Evolutionary conservation across 306 rosid species (phyloP).

Genomic region (Luffa aegyptiaca): DNA sequence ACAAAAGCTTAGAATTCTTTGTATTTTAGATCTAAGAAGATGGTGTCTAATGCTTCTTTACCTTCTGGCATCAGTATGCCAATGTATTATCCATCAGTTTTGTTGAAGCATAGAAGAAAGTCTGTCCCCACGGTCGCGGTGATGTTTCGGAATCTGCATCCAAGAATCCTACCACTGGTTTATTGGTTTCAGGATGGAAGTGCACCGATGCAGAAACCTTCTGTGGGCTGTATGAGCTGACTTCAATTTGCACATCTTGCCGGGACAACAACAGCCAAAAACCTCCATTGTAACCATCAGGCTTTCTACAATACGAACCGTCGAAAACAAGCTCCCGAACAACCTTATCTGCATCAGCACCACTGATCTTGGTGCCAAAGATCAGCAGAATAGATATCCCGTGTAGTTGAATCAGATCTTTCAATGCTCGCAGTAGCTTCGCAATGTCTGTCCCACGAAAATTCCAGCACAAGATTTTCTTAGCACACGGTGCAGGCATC

Average conservation of each 20-base stretch:
- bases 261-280: neutral
- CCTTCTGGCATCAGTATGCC: neutral
- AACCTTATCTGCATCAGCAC: neutral
- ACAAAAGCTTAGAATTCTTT: neutral
- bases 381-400: neutral
- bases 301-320: neutral
- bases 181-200: neutral
- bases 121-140: neutral
- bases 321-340: neutral
- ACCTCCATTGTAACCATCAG: neutral
- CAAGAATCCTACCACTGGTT: neutral
- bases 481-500: neutral
- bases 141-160: neutral
- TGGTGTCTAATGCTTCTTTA: neutral
- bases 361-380: constrained; percentile 6
- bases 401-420: neutral
- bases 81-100: neutral
- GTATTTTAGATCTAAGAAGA: neutral
- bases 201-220: neutral
- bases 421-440: neutral
- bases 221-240: neutral
- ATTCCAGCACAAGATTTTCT: neutral
- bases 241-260: neutral
- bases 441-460: neutral
- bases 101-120: neutral